Percentiles rank a stretch among this genome's conserved stretches.
Evolutionary conservation across 208 protist species (phyloP).

Genomic region (Wallacemonas sp.): DNA sequence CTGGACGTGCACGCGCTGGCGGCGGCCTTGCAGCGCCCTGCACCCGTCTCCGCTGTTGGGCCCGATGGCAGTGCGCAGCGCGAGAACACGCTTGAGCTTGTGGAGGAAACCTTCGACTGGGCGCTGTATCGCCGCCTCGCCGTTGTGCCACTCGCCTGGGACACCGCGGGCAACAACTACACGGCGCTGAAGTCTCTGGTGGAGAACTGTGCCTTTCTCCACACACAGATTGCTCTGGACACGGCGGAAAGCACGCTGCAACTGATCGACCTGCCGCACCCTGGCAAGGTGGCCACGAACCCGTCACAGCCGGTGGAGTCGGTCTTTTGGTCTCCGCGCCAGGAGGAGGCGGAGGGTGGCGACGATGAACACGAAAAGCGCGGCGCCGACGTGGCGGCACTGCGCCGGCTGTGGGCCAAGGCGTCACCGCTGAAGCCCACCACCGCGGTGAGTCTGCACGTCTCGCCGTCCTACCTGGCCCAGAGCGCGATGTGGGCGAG

Average conservation of each 20-base stretch:
- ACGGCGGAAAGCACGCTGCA: slow-evolving; percentile 34
- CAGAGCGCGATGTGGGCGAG: slow-evolving; percentile 72
- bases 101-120: slow-evolving; percentile 45
- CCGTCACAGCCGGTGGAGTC: too few species aligned
- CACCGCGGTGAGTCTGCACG: slow-evolving; percentile 34
- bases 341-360: too few species aligned
- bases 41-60: too few species aligned
- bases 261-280: slow-evolving; percentile 43
- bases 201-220: slow-evolving; percentile 84
- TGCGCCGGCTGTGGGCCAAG: not conserved
- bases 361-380: too few species aligned
- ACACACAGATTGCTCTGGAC: slow-evolving; percentile 70
- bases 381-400: too few species aligned
- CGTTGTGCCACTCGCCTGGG: slow-evolving; percentile 33
- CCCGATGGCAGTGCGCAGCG: too few species aligned
- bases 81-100: not conserved
- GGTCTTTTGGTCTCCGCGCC: too few species aligned
- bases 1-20: not conserved
- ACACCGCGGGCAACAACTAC: slow-evolving; percentile 78
- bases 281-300: too few species aligned
- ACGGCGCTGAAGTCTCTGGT: slow-evolving; percentile 78
- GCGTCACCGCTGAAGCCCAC: slow-evolving; percentile 12
- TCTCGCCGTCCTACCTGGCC: slow-evolving; percentile 41
- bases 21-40: not conserved
- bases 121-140: slow-evolving; percentile 57